Base-by-base conservation (phyloP, 2,329 filamentous ascomycete species). In the Zelopaecilomyces penicillatus region DNA sequence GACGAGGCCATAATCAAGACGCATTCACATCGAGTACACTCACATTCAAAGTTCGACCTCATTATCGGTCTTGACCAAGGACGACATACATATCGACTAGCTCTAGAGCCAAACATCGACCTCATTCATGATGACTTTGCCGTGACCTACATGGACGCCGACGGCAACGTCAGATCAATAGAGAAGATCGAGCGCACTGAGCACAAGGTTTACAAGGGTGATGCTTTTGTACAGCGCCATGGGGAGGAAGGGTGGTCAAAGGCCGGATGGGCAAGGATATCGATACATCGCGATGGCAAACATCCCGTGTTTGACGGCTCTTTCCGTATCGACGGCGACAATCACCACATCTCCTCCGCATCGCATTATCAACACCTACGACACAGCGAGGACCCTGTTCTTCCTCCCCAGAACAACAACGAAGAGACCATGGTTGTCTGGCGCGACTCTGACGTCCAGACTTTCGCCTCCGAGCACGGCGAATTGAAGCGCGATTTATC, bases 91-190 rank as follows among this genome's bases (percentile, higher is more conserved):
- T 73, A 97, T 57, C 87, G 88, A 52, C 75, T 98, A 42, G 76
- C 78, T 44, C 75, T 98, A 40, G 82, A 93, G 61, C 93, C 93
- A 4, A 97, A 97, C 62, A 80, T 95, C 68, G 87, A 97, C 65
- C 82, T 97, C 47, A 73, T 98, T 38, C 78, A 83, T 44, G 76
- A 88, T 11, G 82, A 84, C 55, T 85, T 90, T 6, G 78, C 76
- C 41, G 71, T 98, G 39, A 78, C 82, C 34, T 83, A 88, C 59
- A 64, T 95, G 36, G 81, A 75, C 44, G 61, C 74, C 8, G 82
- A 95, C 62, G 93, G 93, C 42, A 72, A 74, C 40, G 66, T 95
- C 33, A 70, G 66, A 41, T 68, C 70, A 26, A 70, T 76, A n/a
- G 85, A 95, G 58, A 69, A 74, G 32, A 77, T 97, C 49, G 71